Base-by-base conservation (phyloP, 768 basidiomycete genomes). In the Mycena metata region DNA sequence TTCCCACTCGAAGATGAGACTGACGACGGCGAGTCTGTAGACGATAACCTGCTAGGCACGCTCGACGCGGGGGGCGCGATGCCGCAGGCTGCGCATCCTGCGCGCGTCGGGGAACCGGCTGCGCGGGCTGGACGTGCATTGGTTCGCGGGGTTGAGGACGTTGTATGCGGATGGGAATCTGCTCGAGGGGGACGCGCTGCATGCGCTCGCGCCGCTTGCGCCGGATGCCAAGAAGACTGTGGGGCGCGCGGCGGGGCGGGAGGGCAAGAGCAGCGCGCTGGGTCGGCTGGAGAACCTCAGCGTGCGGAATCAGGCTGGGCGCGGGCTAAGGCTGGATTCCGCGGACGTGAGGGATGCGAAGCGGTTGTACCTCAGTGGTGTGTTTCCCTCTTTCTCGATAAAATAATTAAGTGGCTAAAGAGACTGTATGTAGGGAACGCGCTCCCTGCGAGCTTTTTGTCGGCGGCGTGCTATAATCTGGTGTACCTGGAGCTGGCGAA, bases 351-450 rank as follows among this genome's bases (percentile, higher is more conserved):
- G 94, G 76, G 95, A 96, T 82, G 90, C 96, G 74, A 96, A 96
- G 82, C 90, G 96, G 60, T 81, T 99, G 76, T 99, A 98, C 84
- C 89, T 98, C 62, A 96, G 95, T 72, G 95, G 96, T 95, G 78
- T 72, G 93, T 85, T 63, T 43, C 58, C 60, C 49, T 26, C 66
- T 62, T 64, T 63, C 58, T 64, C 46, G 36, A 62, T 69, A 68
- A 73, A 39, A 55, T 66, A 65, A 69, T 55, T 72, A 66, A 64
- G 56, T 3, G 30, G 30, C 30, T 30, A 33, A 39, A 59, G n/a
- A n/a, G n/a, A n/a, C n/a, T 66, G 39, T 24, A 33, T 64, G 74
- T 83, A 94, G 94, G 94, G 49, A 94, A 95, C 79, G 86, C 90
- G 67, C 84, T 93, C 66, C 82, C 84, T 73, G 76, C 76, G 10